These are phyloP conservation scores for Chaetoscypha palmicola DNA, from an alignment of 2,329 filamentous ascomycete genomes.

Conservation along the genomic window DNA sequence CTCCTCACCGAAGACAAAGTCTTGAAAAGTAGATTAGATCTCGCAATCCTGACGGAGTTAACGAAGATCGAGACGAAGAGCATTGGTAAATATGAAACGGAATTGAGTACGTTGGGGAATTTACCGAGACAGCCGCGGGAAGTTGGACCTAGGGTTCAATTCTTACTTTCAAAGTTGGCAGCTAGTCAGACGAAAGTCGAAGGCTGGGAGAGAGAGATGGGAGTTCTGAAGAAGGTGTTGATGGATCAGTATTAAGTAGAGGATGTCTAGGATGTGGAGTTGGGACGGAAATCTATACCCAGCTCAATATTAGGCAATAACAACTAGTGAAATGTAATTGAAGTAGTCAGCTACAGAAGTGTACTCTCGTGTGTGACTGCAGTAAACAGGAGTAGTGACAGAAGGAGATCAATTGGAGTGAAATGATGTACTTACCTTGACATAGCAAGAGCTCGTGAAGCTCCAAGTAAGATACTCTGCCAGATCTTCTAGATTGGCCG, in stretches of 20 bases:
- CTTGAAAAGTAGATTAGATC: conserved; percentile 64
- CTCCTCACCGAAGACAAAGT: conserved; percentile 64
- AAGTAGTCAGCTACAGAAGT: no score
- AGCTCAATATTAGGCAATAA: conserved; percentile 12
- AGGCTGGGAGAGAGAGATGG: conserved; percentile 66
- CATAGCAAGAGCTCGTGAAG: no score
- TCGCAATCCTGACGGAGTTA: conserved; percentile 62
- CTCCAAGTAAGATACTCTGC: no score
- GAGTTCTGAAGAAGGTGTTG: conserved; percentile 63
- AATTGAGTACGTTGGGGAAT: conserved; percentile 63
- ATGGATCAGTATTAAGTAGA: conserved; percentile 36
- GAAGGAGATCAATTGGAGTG: no score
- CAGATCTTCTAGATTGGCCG: no score
- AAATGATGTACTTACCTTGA: no score
- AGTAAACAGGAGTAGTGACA: no score
- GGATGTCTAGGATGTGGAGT: background rate
- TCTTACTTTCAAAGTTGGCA: conserved; percentile 66
- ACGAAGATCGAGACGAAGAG: conserved; percentile 64
- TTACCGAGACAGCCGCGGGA: conserved; percentile 66
- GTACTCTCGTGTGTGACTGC: no score
- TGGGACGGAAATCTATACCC: conserved; percentile 13
- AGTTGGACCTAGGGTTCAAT: conserved; percentile 58
- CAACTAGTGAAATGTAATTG: no score
- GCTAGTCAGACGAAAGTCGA: conserved; percentile 69
- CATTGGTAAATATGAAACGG: conserved; percentile 73